Evolutionary conservation across 176 grass and related monocot genomes (phyloP).

Genomic region (Poa pratensis): DNA sequence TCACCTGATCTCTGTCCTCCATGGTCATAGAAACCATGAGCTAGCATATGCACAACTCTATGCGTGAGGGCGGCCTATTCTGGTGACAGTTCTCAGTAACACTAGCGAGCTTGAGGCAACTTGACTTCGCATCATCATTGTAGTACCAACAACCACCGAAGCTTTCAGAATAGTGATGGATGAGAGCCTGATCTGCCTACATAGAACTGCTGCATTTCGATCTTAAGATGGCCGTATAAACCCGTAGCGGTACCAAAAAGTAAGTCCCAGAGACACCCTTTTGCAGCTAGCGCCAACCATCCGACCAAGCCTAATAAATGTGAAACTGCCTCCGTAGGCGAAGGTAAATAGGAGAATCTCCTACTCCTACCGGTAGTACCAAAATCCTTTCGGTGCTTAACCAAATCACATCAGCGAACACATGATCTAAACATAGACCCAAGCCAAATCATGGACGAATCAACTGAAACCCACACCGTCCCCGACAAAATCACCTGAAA

Average conservation of each 20-base stretch:
- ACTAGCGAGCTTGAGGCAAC: not conserved
- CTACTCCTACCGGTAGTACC: not conserved
- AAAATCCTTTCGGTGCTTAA: no score
- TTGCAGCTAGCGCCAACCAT: not conserved
- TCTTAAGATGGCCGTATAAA: not conserved
- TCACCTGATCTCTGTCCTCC: no score
- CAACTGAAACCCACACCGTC: not conserved
- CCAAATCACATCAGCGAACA: not conserved
- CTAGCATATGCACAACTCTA: not conserved
- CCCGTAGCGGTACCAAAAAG: not conserved
- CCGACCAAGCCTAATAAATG: not conserved
- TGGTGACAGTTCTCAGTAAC: not conserved
- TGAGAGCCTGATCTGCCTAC: not conserved
- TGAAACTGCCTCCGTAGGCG: not conserved
- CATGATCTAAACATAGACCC: not conserved
- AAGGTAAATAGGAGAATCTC: not conserved
- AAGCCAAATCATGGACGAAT: not conserved
- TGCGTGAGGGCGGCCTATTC: constrained; percentile 28
- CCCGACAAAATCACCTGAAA: not conserved
- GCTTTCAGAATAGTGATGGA: not conserved
- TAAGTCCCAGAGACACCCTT: not conserved
- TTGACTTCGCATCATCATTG: not conserved
- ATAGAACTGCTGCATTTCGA: constrained; percentile 33
- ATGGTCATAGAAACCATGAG: not conserved
- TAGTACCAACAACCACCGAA: not conserved